phyloP scores from a whole-genome alignment of 2,329 filamentous ascomycete species.

The Trichothecium roseum region DNA sequence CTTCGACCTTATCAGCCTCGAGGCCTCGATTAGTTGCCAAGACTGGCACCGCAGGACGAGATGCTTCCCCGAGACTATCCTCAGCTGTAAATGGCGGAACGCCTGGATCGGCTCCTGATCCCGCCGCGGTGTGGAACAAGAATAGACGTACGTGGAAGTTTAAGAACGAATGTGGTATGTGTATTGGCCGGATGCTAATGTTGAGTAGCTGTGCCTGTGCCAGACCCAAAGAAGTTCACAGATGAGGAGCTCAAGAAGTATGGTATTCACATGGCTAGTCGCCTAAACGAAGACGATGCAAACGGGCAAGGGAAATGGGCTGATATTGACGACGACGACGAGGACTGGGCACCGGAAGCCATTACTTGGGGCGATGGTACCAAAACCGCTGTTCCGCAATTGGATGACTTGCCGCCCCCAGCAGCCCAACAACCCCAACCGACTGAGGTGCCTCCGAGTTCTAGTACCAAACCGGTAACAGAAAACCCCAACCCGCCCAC shows the following conservation, averaged over 20 bases:
- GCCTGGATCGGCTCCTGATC: slow-evolving; percentile 52
- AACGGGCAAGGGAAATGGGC: slow-evolving; percentile 78
- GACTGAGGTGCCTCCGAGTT: slow-evolving; percentile 9
- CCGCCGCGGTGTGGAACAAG: slow-evolving; percentile 77
- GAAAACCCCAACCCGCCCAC: slow-evolving; percentile 37
- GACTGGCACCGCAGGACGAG: slow-evolving; percentile 50
- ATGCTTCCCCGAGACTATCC: slow-evolving; percentile 33
- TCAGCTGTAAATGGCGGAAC: slow-evolving; percentile 46
- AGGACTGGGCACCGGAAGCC: slow-evolving; percentile 76
- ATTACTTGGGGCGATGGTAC: slow-evolving; percentile 86
- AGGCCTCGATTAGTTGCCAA: slow-evolving; percentile 70
- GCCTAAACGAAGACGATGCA: slow-evolving; percentile 64
- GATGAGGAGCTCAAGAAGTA: slow-evolving; percentile 82
- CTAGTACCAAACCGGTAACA: slow-evolving; percentile 13
- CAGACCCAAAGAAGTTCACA: slow-evolving; percentile 71
- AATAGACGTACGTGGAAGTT: slow-evolving; percentile 56
- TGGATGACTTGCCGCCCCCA: slow-evolving; percentile 35
- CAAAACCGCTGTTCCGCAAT: slow-evolving; percentile 62
- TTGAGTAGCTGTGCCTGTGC: slow-evolving; percentile 44
- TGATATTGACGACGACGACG: slow-evolving; percentile 81
- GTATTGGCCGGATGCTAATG: slow-evolving; percentile 11
- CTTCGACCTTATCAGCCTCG: slow-evolving; percentile 38
- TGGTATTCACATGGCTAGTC: slow-evolving; percentile 74
- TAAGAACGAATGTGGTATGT: background rate
- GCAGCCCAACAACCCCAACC: slow-evolving; percentile 9